phyloP scores from a whole-genome alignment of 805 yeast genomes.

The Yamadazyma phyllophila region DNA sequence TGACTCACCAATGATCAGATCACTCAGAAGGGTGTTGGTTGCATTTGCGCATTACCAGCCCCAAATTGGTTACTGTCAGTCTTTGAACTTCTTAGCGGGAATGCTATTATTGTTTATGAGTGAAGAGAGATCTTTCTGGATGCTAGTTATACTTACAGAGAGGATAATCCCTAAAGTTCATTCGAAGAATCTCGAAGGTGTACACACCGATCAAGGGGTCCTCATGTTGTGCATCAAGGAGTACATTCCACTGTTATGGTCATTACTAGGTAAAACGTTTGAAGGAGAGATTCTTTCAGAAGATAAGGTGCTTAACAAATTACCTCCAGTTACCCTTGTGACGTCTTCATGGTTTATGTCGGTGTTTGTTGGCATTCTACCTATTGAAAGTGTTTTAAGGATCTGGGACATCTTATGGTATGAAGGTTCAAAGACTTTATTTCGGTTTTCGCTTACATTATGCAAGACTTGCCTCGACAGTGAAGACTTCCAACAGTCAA shows the following conservation, averaged over 20 bases:
- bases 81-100: conserved; percentile 90
- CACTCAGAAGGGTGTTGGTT: conserved; percentile 74
- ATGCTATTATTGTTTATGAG: conserved; percentile 77
- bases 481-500: conserved; percentile 47
- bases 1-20: conserved; percentile 55
- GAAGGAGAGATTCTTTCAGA: conserved; percentile 41
- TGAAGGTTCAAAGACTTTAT: conserved; percentile 85
- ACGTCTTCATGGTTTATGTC: conserved; percentile 99
- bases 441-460: conserved; percentile 77
- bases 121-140: conserved; percentile 93
- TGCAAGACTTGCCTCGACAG: conserved; percentile 65
- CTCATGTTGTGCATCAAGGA: conserved; percentile 83
- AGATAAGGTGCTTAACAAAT: conserved; percentile 58
- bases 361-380: conserved; percentile 85
- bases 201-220: conserved; percentile 92
- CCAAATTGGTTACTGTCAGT: conserved; percentile 92
- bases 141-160: conserved; percentile 88
- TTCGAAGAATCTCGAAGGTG: conserved; percentile 87
- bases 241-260: conserved; percentile 81
- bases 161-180: conserved; percentile 87
- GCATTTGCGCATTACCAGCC: conserved; percentile 88
- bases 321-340: conserved; percentile 89
- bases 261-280: conserved; percentile 38
- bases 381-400: conserved; percentile 82
- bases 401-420: conserved; percentile 95